Conservation (phyloP, 2,329 filamentous ascomycete species). For the Microdochium trichocladiopsis region DNA sequence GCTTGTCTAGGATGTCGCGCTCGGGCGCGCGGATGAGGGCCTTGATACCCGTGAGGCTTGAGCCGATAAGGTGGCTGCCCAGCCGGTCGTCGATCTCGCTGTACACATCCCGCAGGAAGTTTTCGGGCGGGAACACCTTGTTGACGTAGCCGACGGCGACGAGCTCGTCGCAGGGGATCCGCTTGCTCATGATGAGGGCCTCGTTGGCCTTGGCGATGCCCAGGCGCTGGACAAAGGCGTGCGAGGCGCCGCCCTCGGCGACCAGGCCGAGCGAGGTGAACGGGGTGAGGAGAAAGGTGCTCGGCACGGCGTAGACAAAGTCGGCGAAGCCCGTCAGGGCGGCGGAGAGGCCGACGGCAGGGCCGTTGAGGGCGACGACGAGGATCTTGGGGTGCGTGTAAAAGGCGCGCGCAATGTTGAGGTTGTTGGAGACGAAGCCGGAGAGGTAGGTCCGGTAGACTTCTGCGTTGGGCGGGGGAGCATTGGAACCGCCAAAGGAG, state of each 20-base stretch:
- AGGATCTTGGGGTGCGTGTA: slow-evolving; percentile 93
- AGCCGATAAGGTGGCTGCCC: slow-evolving; percentile 71
- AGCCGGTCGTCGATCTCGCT: slow-evolving; percentile 74
- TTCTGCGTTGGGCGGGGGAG: slow-evolving; percentile 23
- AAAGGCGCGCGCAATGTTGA: slow-evolving; percentile 84
- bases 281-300: slow-evolving; percentile 81
- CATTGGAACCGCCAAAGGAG: slow-evolving; percentile 38
- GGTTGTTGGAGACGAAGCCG: slow-evolving; percentile 75
- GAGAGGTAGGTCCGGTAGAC: slow-evolving; percentile 52
- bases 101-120: slow-evolving; percentile 66
- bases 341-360: slow-evolving; percentile 80
- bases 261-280: slow-evolving; percentile 88
- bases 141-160: slow-evolving; percentile 78
- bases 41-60: slow-evolving; percentile 80
- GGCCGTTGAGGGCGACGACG: slow-evolving; percentile 84
- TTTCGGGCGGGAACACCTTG: slow-evolving; percentile 58
- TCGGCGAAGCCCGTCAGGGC: slow-evolving; percentile 78
- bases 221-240: slow-evolving; percentile 71
- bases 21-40: slow-evolving; percentile 70
- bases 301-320: slow-evolving; percentile 82
- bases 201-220: slow-evolving; percentile 82
- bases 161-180: slow-evolving; percentile 67
- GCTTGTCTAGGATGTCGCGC: slow-evolving; percentile 62
- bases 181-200: slow-evolving; percentile 83
- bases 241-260: slow-evolving; percentile 75